phyloP scores from a whole-genome alignment of 2,329 filamentous ascomycete genomes.

The Stachybotrys chlorohalonatus region DNA sequence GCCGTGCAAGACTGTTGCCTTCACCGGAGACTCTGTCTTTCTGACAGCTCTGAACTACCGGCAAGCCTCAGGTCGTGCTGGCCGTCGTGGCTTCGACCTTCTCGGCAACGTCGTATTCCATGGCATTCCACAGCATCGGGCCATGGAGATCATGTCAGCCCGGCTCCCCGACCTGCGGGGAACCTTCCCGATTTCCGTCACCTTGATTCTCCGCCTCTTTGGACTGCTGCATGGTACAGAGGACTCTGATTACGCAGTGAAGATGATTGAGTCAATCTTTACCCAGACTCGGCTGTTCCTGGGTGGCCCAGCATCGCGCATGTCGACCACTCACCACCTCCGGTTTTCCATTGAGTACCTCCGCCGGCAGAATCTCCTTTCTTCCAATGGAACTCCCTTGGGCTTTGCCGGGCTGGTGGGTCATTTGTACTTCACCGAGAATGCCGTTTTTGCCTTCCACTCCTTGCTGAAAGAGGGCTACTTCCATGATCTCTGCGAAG shows the following conservation, averaged over 20 bases:
- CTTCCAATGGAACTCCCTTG: slow-evolving; percentile 49
- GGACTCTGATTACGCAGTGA: slow-evolving; percentile 50
- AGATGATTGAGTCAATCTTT: slow-evolving; percentile 56
- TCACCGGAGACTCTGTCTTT: slow-evolving; percentile 63
- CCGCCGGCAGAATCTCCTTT: slow-evolving; percentile 57
- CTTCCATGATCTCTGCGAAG: slow-evolving; percentile 52
- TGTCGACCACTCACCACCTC: slow-evolving; percentile 65
- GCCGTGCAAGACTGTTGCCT: slow-evolving; percentile 76
- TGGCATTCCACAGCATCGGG: slow-evolving; percentile 49
- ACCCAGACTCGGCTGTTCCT: slow-evolving; percentile 63
- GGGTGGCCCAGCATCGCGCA: slow-evolving; percentile 57
- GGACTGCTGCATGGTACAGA: slow-evolving; percentile 58
- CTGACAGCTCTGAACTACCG: slow-evolving; percentile 69
- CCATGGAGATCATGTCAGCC: slow-evolving; percentile 62
- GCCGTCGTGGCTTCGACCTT: slow-evolving; percentile 71
- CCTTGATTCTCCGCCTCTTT: slow-evolving; percentile 60
- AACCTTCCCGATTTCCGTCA: slow-evolving; percentile 70
- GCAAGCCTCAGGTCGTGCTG: slow-evolving; percentile 68
- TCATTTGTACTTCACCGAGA: slow-evolving; percentile 70
- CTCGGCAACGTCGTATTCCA: slow-evolving; percentile 77
- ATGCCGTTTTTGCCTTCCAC: slow-evolving; percentile 68
- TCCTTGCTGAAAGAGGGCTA: slow-evolving; percentile 63
- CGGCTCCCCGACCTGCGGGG: slow-evolving; percentile 65
- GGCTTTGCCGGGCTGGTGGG: slow-evolving; percentile 65
- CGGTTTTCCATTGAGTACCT: slow-evolving; percentile 77